Percentiles rank a stretch among this genome's conserved stretches.
Evolutionary conservation across 257 asterid species (phyloP).

Genomic region (Rehmannia glutinosa): DNA sequence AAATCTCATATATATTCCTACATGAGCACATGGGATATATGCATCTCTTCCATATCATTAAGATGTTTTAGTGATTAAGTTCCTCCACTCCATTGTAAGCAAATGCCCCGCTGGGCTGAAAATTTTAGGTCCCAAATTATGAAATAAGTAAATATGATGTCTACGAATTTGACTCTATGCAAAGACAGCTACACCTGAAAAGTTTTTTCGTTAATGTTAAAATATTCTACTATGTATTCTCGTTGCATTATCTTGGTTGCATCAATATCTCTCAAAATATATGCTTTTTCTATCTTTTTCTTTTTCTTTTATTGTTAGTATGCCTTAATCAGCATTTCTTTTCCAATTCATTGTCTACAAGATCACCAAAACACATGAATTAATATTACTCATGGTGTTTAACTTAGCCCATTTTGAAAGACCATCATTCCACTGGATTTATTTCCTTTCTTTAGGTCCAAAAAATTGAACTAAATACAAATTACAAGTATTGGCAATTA

Average conservation of each 20-base stretch:
- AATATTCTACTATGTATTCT: background rate
- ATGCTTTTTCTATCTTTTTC: no score
- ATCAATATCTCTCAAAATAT: background rate
- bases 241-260: background rate
- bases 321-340: background rate
- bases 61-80: background rate
- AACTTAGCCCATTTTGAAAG: background rate
- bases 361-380: background rate
- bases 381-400: background rate
- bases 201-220: background rate
- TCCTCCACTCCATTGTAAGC: slow-evolving; percentile 3
- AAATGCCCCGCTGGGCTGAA: background rate
- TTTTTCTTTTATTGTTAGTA: background rate
- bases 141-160: background rate
- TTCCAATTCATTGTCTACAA: background rate
- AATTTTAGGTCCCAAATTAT: background rate
- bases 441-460: background rate
- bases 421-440: background rate
- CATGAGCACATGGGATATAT: background rate
- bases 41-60: background rate
- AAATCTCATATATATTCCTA: background rate
- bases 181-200: background rate
- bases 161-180: background rate
- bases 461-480: background rate
- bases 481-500: background rate